phyloP scores from a whole-genome alignment of 441 rosid species.

The Brassica hybrid region DNA sequence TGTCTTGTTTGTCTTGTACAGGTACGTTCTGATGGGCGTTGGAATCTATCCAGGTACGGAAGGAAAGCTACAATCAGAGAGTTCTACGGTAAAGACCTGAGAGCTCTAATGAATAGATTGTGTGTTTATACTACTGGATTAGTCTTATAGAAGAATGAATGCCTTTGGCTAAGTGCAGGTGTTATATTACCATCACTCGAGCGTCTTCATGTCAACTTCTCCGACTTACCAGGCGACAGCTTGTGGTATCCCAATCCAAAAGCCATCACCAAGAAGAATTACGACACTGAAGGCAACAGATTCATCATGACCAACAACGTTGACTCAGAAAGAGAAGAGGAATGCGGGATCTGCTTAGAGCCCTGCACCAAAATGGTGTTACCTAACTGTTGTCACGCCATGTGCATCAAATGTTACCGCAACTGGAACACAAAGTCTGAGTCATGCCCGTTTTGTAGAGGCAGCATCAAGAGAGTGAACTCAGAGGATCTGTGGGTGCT shows the following conservation, averaged over 20 bases:
- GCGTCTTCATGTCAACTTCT: constrained; percentile 63
- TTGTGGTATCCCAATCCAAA: constrained; percentile 42
- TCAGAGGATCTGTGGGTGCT: constrained; percentile 98
- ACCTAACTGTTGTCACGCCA: constrained; percentile 92
- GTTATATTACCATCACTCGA: constrained; percentile 89
- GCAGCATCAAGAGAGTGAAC: constrained; percentile 90
- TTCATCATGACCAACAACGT: constrained; percentile 44
- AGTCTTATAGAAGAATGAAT: too few species aligned
- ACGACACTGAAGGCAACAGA: constrained; percentile 51
- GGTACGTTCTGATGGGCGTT: constrained; percentile 73
- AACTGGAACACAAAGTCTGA: constrained; percentile 93
- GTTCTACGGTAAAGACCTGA: constrained; percentile 96
- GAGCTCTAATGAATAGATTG: too few species aligned
- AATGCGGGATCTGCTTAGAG: constrained; percentile 97
- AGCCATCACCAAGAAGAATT: constrained; percentile 48
- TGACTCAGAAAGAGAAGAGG: constrained; percentile 88
- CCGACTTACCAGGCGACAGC: constrained; percentile 49
- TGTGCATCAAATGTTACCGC: constrained; percentile 96
- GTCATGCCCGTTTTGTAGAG: constrained; percentile 96
- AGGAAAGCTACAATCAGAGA: constrained; percentile 91
- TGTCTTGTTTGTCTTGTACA: constrained; percentile 44
- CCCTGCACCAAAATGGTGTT: constrained; percentile 93
- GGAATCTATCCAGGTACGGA: constrained; percentile 62
- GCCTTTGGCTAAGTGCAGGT: constrained; percentile 65
- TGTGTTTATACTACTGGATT: too few species aligned